Base-by-base conservation (phyloP, 768 basidiomycete genomes). In the Ramaria sp. region DNA sequence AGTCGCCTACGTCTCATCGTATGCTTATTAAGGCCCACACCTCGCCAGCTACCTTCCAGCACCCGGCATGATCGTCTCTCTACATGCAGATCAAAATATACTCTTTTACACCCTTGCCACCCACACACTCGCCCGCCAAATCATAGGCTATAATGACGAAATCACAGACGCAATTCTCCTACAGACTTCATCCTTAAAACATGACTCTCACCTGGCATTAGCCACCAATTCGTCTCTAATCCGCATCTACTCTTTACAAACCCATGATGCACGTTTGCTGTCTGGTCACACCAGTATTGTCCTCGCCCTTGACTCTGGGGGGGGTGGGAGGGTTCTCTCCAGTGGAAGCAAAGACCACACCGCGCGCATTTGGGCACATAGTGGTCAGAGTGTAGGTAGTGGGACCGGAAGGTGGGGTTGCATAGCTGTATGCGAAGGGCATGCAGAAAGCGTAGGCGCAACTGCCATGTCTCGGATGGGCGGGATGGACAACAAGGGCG, bases 161-260 rank as follows among this genome's bases (percentile, higher is more conserved):
- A 93, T 98, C 62, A 87, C 97, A 51, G 96, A 98, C 64, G 80
- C 84, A 4, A 75, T 79, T 27, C 91, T 93, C 71, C 77, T 99
- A 58, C 80, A 79, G 46, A 66, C 76, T 33, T n/a, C 64, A 24
- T 67, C 73, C 20, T 48, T 67, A 19, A 64, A 61, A 7, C 62
- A 61, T 30, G 89, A 93, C 67, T 78, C 83, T 1, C 85, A 90
- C 63, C 72, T 98, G 33, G 96, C 95, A 19, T 75, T 99, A 19
- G 95, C 95, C n/a, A 95, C 96, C 41, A 99, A 99, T 69, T 98
- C 96, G 0, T 90, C 92, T 24, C 79, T 96, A 31, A 88, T 99
- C 61, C 88, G 94, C 22, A 72, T 99, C 2, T 99, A 98, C 71
- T 83, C 86, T 2, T 77, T 83, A 1, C 67, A 78, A 31, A 78